Base-by-base conservation (phyloP, 345 rosid genomes). In the Microthlaspi erraticum region DNA sequence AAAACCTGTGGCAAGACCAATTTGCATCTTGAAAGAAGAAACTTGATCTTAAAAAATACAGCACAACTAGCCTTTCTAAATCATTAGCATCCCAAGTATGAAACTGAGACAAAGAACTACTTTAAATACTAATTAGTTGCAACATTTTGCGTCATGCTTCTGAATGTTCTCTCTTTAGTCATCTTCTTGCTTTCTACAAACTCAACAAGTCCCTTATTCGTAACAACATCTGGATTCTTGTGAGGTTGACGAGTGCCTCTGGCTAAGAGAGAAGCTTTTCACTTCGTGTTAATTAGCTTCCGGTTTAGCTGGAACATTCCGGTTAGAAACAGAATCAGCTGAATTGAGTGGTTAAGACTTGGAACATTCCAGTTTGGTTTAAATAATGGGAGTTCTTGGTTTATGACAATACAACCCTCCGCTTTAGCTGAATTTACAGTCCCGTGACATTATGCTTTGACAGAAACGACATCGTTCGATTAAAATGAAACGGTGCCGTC, bases 101-200 rank as follows among this genome's bases (percentile, higher is more conserved):
- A 3, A 31, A 10, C 38, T 8, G 58, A 31, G 19, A 13, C 38
- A 53, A 2, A 11, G 16, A 52, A 11, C 37, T 52, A 29, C 37
- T 13, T 52, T 1, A 26, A 32, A 8, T 16, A 14, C 23, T 16
- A 33, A 17, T 55, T 16, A 17, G 23, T 33, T 33, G 33, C 41
- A 5, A 54, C 57, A 52, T 54, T 38, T 37, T 23, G 29, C n/a
- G 38, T n/a, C 39, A 66, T 29, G 11, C 31, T 6, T 52, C 51
- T 44, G 32, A 31, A 6, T 60, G 53, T 61, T 61, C 36, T 32
- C 51, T 51, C 44, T 11, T 31, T 31, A 6, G n/a, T 9, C 26
- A 42, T 39, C 11, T 78, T 59, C 76, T 76, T 87, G 78, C 33
- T 32, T 32, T 6, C 66, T 61, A 87, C 84, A 64, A 83, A 83